These are phyloP conservation scores for Sugiyamaella japonica DNA, from an alignment of 1,139 yeast species.

Conservation along the genomic window DNA sequence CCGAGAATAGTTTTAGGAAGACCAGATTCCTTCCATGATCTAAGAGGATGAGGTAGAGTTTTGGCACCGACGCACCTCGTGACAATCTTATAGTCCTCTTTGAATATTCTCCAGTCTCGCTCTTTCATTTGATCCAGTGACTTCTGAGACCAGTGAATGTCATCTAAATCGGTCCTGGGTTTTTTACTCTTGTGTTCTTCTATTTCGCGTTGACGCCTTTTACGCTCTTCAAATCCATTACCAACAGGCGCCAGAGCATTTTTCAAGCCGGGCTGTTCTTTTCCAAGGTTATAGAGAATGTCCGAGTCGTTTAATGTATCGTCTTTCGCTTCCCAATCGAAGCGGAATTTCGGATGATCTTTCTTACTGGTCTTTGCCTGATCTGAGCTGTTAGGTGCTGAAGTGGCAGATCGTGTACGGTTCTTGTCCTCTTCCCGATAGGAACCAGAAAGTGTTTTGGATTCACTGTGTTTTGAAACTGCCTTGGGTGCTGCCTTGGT, in stretches of 20 bases:
- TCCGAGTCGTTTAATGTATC: slow-evolving; percentile 56
- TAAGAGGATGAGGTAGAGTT: slow-evolving; percentile 56
- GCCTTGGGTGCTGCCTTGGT: slow-evolving; percentile 9
- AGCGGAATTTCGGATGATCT: slow-evolving; percentile 49
- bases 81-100: slow-evolving; percentile 72
- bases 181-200: slow-evolving; percentile 26
- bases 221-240: slow-evolving; percentile 35
- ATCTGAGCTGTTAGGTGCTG: slow-evolving; percentile 13
- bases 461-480: neutral
- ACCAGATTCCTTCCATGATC: slow-evolving; percentile 68
- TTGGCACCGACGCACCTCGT: slow-evolving; percentile 44
- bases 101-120: slow-evolving; percentile 88
- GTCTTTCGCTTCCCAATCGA: slow-evolving; percentile 69
- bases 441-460: too few species aligned
- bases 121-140: slow-evolving; percentile 61
- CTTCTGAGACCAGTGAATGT: slow-evolving; percentile 72
- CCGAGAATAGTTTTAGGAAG: slow-evolving; percentile 49
- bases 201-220: slow-evolving; percentile 26
- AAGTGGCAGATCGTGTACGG: neutral
- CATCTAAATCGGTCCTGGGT: slow-evolving; percentile 33
- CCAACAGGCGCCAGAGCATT: slow-evolving; percentile 29
- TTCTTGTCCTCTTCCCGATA: neutral
- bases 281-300: slow-evolving; percentile 42
- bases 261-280: slow-evolving; percentile 4
- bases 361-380: slow-evolving; percentile 5